Evolutionary conservation across 495 filamentous ascomycete genomes (phyloP), one percentile per base, ranked within the genome.

Genomic region (Hypoxylon fragiforme): DNA sequence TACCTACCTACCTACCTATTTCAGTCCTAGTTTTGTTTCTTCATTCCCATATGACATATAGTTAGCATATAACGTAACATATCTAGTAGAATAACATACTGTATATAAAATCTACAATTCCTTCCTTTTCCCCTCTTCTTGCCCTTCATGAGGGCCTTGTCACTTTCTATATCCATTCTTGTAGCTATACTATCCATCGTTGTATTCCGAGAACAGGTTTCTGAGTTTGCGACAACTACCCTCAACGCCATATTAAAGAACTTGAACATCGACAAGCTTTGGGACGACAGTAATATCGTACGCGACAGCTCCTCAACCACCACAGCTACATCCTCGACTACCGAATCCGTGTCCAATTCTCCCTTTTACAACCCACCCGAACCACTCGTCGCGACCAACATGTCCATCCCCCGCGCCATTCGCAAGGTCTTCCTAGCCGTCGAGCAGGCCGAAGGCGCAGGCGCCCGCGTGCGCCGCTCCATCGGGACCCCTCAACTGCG

Each of bases 361-460:
- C 49, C 55, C 8, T 67, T 65, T 28, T 67, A 67, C 32, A 62
- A 62, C 28, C 64, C 64, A 0, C 18, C 38, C 14, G 58, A 65
- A 32, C 35, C 57, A 40, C 63, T 64, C 44, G 44, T 45, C 54
- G 63, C 60, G 19, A 62, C 62, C 59, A 64, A 82, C 39, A 91
- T 89, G 86, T 79, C 84, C 22, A 57, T 85, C 45, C 79, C 90
- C 8, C 84, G 92, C 54, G 78, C 83, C 32, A 91, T 97, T 70
- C 84, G 82, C 51, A 85, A 88, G 65, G 82, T 83, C 61, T 90
- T 97, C 74, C 81, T 87, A 22, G 94, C 92, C 54, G 72, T 87
- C 55, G 89, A 95, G 70, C 90, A 95, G 73, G 75, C 88, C 42
- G 92, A 97, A 71, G 92, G 92, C 44, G 91, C 88, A 3, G 92